These are phyloP conservation scores for Phytopythium boreale DNA, from an alignment of 352 stramenopile genomes.

Conservation along the genomic window DNA sequence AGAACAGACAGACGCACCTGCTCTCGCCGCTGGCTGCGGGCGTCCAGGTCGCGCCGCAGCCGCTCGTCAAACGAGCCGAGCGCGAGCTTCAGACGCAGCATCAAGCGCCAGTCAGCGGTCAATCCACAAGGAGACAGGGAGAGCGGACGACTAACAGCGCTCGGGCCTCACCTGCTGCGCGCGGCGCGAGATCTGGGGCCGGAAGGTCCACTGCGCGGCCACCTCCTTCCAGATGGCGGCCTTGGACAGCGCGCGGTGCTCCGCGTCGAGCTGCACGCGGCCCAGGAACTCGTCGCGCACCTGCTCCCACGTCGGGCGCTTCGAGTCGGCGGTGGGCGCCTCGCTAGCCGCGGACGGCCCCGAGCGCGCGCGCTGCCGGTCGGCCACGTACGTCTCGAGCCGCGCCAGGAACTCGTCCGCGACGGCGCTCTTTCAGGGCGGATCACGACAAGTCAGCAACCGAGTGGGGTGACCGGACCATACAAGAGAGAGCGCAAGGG, in stretches of 20 bases:
- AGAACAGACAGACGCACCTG: constrained; percentile 19
- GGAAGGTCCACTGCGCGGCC: constrained; percentile 53
- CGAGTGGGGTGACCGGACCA: not conserved
- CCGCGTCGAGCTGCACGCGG: constrained; percentile 57
- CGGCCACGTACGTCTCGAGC: constrained; percentile 36
- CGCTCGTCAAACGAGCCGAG: constrained; percentile 61
- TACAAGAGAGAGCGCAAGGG: not conserved
- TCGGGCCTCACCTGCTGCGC: too few species aligned
- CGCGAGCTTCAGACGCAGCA: too few species aligned
- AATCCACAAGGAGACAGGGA: too few species aligned
- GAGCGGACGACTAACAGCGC: too few species aligned
- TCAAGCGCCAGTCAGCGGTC: too few species aligned
- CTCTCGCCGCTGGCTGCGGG: constrained; percentile 31
- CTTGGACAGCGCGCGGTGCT: constrained; percentile 45
- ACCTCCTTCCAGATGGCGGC: constrained; percentile 50
- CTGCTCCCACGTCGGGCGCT: constrained; percentile 33
- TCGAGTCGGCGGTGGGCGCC: not conserved
- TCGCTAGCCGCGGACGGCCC: constrained; percentile 15
- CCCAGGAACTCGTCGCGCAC: constrained; percentile 64
- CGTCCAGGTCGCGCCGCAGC: constrained; percentile 49
- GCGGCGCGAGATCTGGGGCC: constrained; percentile 43
- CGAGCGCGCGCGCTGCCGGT: constrained; percentile 14
- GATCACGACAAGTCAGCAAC: not conserved
- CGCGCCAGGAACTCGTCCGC: constrained; percentile 59
- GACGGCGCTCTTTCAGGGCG: constrained; percentile 41